phyloP scores from a whole-genome alignment of 2,329 filamentous ascomycete genomes.

The Didymella pomorum region DNA sequence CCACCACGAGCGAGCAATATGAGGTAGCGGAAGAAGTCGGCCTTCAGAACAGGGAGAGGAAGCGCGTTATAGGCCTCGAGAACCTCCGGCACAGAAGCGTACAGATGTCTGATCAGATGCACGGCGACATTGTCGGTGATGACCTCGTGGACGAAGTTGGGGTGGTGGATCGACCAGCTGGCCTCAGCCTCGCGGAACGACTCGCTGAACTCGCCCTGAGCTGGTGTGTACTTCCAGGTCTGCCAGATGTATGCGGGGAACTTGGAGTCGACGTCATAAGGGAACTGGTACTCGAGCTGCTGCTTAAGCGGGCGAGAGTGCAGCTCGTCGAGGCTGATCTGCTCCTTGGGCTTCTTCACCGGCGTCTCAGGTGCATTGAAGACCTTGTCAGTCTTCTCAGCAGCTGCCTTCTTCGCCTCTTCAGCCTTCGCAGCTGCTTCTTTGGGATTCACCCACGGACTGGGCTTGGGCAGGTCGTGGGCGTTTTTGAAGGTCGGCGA shows the following conservation, averaged over 20 bases:
- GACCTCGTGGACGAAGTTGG: conserved; percentile 93
- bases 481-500: conserved; percentile 44
- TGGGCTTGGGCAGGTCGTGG: conserved; percentile 48
- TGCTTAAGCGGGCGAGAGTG: conserved; percentile 77
- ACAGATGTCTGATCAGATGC: conserved; percentile 84
- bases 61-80: conserved; percentile 60
- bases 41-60: conserved; percentile 63
- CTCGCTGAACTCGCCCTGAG: conserved; percentile 75
- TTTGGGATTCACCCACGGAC: conserved; percentile 43
- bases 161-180: conserved; percentile 87
- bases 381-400: conserved; percentile 34
- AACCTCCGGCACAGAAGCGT: conserved; percentile 69
- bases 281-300: conserved; percentile 89
- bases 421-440: conserved; percentile 24
- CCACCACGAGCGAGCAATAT: conserved; percentile 79
- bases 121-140: conserved; percentile 89
- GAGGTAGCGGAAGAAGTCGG: conserved; percentile 73
- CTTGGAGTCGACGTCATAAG: conserved; percentile 85
- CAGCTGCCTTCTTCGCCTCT: conserved; percentile 18
- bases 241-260: conserved; percentile 99
- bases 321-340: conserved; percentile 74
- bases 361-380: conserved; percentile 42
- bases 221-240: conserved; percentile 91
- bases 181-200: conserved; percentile 83
- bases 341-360: conserved; percentile 57